phyloP scores from a whole-genome alignment of 2,329 filamentous ascomycete genomes.

The Zymoseptoria tritici region DNA sequence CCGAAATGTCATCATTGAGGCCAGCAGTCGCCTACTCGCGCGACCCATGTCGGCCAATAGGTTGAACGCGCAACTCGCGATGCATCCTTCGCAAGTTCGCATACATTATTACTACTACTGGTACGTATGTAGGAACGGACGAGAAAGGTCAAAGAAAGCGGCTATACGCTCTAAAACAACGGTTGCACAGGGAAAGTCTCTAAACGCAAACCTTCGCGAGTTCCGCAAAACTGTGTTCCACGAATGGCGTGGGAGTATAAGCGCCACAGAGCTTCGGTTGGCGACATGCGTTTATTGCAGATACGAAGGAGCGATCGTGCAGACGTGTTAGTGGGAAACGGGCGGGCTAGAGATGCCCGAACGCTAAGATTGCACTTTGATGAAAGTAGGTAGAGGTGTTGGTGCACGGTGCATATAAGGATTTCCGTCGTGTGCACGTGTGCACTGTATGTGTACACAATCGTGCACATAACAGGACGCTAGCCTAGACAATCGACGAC shows the following conservation, averaged over 20 bases:
- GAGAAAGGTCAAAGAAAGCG: background rate
- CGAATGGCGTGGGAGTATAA: background rate
- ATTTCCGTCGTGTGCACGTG: no score
- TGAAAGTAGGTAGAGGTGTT: no score
- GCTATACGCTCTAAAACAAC: background rate
- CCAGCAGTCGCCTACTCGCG: background rate
- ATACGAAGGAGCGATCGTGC: background rate
- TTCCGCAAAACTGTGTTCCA: background rate
- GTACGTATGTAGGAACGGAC: background rate
- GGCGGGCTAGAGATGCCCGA: background rate
- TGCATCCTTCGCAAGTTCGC: background rate
- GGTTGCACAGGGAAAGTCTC: background rate
- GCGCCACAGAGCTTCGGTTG: background rate
- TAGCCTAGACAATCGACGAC: no score
- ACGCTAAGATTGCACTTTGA: background rate
- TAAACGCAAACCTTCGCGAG: background rate
- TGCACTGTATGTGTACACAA: no score
- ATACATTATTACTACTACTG: background rate
- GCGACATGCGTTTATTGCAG: background rate
- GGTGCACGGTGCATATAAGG: no score
- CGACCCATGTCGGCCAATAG: background rate
- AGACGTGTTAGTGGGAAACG: background rate
- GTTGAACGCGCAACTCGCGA: background rate
- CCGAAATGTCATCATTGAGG: background rate
- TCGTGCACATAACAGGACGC: no score